A percentile compares a stretch with the other conserved stretches of the same genome.
phyloP scores from a whole-genome alignment of 2,329 filamentous ascomycete species.

The Colletotrichum higginsianum region DNA sequence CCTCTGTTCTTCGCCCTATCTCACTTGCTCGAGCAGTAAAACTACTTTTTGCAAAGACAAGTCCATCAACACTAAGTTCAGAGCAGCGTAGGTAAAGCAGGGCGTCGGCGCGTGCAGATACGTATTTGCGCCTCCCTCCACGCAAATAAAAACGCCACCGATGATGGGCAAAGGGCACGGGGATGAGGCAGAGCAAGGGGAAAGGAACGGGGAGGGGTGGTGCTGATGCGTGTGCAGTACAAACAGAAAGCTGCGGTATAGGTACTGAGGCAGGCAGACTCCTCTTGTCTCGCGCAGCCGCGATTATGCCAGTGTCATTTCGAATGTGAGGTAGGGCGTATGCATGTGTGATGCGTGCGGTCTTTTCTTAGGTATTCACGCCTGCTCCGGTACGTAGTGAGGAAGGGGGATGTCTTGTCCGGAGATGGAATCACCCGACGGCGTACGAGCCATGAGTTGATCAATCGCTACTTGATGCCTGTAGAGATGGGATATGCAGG shows the following conservation, averaged over 20 bases:
- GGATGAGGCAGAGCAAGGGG: slow-evolving; percentile 7
- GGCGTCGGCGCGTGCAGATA: slow-evolving; percentile 9
- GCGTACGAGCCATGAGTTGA: slow-evolving; percentile 13
- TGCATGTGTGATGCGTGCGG: background rate
- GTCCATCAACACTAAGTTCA: slow-evolving; percentile 20
- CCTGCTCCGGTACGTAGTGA: background rate
- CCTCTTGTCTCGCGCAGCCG: slow-evolving; percentile 8
- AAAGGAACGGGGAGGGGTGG: background rate
- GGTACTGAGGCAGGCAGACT: slow-evolving; percentile 2
- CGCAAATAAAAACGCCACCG: slow-evolving; percentile 31
- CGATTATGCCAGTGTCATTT: background rate
- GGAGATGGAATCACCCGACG: slow-evolving; percentile 1
- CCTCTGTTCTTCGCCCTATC: slow-evolving; percentile 20
- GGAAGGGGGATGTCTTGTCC: background rate
- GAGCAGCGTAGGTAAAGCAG: slow-evolving; percentile 36
- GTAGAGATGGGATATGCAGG: slow-evolving; percentile 38
- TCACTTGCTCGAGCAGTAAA: slow-evolving; percentile 22
- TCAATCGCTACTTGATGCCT: slow-evolving; percentile 16
- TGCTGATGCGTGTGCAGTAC: background rate
- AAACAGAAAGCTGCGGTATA: background rate
- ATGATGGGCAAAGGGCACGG: slow-evolving; percentile 30
- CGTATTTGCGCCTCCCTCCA: slow-evolving; percentile 15
- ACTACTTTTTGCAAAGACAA: background rate
- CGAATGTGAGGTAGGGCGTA: slow-evolving; percentile 1
- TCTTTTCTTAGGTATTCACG: background rate